Evolutionary conservation across 1,284 basidiomycete genomes (phyloP).

Genomic region (Amylostereum chailletii): DNA sequence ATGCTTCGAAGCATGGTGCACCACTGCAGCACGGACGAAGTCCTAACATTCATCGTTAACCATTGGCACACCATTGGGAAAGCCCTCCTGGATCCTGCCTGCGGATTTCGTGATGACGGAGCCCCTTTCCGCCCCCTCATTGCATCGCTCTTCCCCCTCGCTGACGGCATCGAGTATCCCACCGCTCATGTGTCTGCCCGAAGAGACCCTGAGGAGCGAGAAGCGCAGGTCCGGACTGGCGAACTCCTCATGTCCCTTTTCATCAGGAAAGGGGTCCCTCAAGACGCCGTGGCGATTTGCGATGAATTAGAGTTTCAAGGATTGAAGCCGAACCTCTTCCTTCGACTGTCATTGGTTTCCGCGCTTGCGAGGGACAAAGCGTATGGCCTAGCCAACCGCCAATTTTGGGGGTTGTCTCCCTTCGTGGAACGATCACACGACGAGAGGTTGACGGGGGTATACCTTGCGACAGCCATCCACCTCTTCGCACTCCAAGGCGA

Average conservation of each 20-base stretch:
- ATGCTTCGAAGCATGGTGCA: no score
- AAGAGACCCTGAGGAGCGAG: neutral
- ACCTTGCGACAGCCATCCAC: conserved; percentile 38
- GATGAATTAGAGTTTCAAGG: neutral
- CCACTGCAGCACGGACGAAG: no score
- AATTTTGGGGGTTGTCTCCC: neutral
- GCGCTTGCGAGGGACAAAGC: neutral
- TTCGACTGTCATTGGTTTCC: neutral
- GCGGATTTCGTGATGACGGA: neutral
- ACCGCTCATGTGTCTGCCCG: neutral
- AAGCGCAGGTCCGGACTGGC: neutral
- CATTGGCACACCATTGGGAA: neutral
- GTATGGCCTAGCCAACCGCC: neutral
- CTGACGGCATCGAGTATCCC: neutral
- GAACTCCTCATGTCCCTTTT: neutral
- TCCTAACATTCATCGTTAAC: neutral
- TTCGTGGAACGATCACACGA: no score
- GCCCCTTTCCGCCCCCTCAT: neutral
- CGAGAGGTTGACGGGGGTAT: conserved; percentile 16
- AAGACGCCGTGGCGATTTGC: neutral
- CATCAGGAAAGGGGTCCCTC: neutral
- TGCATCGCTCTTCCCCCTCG: neutral
- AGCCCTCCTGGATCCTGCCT: neutral
- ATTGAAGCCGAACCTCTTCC: neutral
- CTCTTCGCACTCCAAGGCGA: conserved; percentile 47